Evolutionary conservation across 768 basidiomycete species (phyloP).

Genomic region (Psilocybe sp.): DNA sequence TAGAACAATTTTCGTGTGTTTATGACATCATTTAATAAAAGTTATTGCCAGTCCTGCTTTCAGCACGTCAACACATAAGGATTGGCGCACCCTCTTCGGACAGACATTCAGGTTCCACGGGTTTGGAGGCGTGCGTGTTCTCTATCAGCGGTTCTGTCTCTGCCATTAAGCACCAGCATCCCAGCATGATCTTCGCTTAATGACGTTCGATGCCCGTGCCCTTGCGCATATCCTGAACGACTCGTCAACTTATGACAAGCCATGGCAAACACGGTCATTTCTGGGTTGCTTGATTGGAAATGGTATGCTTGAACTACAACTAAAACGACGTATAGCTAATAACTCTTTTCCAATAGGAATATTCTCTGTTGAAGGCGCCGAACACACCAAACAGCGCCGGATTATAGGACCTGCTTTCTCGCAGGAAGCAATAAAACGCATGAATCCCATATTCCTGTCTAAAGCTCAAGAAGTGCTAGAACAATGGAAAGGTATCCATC

Average conservation of each 20-base stretch:
- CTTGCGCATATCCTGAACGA: conserved; percentile 48
- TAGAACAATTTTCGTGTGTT: neutral
- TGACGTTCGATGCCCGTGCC: conserved; percentile 50
- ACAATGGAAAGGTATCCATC: conserved; percentile 36
- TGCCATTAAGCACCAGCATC: neutral
- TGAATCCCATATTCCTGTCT: conserved; percentile 46
- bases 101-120: conserved; percentile 55
- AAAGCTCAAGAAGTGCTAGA: conserved; percentile 51
- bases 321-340: neutral
- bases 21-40: neutral
- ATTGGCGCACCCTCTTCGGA: conserved; percentile 44
- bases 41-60: conserved; percentile 36
- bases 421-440: conserved; percentile 37
- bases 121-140: conserved; percentile 41
- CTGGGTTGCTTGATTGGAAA: conserved; percentile 47
- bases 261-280: conserved; percentile 51
- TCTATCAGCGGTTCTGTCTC: neutral
- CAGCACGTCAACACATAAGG: conserved; percentile 36
- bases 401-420: conserved; percentile 52
- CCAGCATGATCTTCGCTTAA: conserved; percentile 51
- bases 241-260: conserved; percentile 49
- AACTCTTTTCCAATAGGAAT: conserved; percentile 32
- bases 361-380: conserved; percentile 49
- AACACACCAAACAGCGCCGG: conserved; percentile 45
- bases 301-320: conserved; percentile 27